Evolutionary conservation across 2,329 filamentous ascomycete species (phyloP).

Genomic region (Cyanodermella asteris): DNA sequence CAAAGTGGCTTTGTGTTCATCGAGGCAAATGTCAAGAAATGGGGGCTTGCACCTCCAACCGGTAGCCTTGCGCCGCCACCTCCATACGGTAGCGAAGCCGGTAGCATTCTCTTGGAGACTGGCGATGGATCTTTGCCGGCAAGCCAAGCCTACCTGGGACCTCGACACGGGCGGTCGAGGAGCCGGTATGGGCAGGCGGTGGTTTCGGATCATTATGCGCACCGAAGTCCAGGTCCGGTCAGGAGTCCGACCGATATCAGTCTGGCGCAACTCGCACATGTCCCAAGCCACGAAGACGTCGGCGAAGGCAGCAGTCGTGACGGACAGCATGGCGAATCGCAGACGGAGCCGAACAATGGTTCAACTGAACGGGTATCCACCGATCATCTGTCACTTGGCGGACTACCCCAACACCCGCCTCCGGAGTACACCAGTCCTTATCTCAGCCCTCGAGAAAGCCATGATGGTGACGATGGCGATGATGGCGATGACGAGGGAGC

Average conservation of each 20-base stretch:
- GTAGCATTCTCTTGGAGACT: conserved; percentile 80
- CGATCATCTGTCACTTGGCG: conserved; percentile 25
- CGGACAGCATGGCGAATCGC: conserved; percentile 13
- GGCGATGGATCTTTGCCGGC: conserved; percentile 33
- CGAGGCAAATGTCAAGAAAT: conserved; percentile 98
- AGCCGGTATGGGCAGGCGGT: conserved; percentile 68
- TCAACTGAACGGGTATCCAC: no score
- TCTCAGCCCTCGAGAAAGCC: conserved; percentile 31
- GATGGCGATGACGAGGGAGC: conserved; percentile 24
- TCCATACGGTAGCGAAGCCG: conserved; percentile 90
- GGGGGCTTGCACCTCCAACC: conserved; percentile 89
- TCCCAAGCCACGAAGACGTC: conserved; percentile 43
- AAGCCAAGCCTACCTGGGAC: conserved; percentile 24
- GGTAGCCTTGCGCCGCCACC: conserved; percentile 87
- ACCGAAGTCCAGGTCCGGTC: conserved; percentile 71
- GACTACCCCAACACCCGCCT: no score
- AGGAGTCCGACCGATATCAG: conserved; percentile 92
- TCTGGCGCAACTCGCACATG: conserved; percentile 60
- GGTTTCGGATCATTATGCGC: conserved; percentile 46
- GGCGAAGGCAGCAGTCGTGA: conserved; percentile 46
- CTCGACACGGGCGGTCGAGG: conserved; percentile 49
- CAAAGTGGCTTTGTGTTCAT: conserved; percentile 98
- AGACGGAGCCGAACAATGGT: conserved; percentile 8
- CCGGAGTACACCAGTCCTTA: conserved; percentile 51
- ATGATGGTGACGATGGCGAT: conserved; percentile 35